These are phyloP conservation scores for Phaeosphaeria sp. DNA, from an alignment of 2,329 filamentous ascomycete genomes.

Conservation along the genomic window DNA sequence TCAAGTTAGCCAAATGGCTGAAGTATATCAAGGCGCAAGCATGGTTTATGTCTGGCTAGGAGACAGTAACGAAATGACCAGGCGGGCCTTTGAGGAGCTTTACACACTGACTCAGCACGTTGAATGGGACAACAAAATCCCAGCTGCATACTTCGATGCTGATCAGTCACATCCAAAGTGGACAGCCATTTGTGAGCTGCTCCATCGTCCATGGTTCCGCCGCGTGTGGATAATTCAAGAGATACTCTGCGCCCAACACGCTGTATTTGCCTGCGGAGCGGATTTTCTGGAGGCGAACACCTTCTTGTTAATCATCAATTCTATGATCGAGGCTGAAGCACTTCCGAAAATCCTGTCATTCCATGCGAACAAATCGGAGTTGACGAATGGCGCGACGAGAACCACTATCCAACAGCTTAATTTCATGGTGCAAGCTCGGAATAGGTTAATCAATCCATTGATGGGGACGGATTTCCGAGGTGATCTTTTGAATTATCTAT, in stretches of 20 bases:
- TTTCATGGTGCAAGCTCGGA: constrained; percentile 6
- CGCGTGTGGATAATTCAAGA: constrained; percentile 15
- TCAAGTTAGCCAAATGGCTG: constrained; percentile 12
- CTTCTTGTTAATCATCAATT: constrained; percentile 7
- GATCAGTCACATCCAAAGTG: background rate
- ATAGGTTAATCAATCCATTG: background rate
- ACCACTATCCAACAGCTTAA: constrained; percentile 1
- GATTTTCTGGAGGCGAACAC: constrained; percentile 3
- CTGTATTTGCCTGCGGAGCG: constrained; percentile 5
- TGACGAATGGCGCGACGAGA: constrained; percentile 1
- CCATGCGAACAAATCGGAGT: constrained; percentile 4
- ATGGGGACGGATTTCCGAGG: constrained; percentile 1
- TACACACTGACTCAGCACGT: constrained; percentile 1
- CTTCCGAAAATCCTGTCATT: constrained; percentile 2
- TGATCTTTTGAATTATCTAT: constrained; percentile 5
- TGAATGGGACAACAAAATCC: constrained; percentile 4
- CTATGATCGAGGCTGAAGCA: background rate
- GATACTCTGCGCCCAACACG: constrained; percentile 4
- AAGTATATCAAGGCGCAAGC: constrained; percentile 9
- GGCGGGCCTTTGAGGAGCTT: constrained; percentile 6
- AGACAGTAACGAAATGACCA: constrained; percentile 2
- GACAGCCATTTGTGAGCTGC: constrained; percentile 7
- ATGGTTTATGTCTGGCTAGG: constrained; percentile 5
- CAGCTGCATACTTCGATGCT: background rate
- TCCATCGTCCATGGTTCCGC: constrained; percentile 13